Evolutionary conservation across 2,329 filamentous ascomycete genomes (phyloP), one percentile per base, ranked within the genome.

Genomic region (Paraphaeosphaeria minitans): DNA sequence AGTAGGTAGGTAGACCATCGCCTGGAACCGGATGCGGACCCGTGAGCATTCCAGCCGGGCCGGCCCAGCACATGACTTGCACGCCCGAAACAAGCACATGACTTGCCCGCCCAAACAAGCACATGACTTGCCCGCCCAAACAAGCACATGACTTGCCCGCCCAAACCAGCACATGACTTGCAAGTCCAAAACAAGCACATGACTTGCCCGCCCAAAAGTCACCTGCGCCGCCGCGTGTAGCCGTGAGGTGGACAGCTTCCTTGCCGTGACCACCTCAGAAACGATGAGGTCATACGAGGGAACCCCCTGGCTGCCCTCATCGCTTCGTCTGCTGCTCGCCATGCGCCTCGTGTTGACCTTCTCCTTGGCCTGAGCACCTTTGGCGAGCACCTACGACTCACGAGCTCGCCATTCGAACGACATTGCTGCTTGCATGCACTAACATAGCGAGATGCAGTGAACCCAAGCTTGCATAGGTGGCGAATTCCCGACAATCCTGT

Each of bases 81-180:
- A 24, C n/a, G 12, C 46, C 41, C 35, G n/a, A n/a, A n/a, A n/a
- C n/a, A n/a, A 13, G 27, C 51, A 53, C 51, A 27, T 53, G 51
- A 53, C 27, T 27, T 27, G 10, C 9, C 16, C n/a, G 12, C 46
- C 41, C 35, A n/a, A n/a, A n/a, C n/a, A n/a, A 13, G 27, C 51
- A 53, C 51, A 27, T 53, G 51, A 53, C 27, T 27, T 27, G 10
- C 9, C 16, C n/a, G 12, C 46, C 41, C 35, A n/a, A n/a, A n/a
- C n/a, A n/a, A 13, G 27, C 51, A 53, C 51, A 27, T 53, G 51
- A 53, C 27, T 27, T 27, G 10, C 9, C 16, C n/a, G 12, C 46
- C 41, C 35, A n/a, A n/a, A n/a, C 27, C 19, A 13, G 27, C 51
- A 53, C 51, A 27, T 53, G 51, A 53, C 27, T 27, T 27, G 10